Conservation (phyloP, 164 flowering plant species). For the Liriodendron chinense region DNA sequence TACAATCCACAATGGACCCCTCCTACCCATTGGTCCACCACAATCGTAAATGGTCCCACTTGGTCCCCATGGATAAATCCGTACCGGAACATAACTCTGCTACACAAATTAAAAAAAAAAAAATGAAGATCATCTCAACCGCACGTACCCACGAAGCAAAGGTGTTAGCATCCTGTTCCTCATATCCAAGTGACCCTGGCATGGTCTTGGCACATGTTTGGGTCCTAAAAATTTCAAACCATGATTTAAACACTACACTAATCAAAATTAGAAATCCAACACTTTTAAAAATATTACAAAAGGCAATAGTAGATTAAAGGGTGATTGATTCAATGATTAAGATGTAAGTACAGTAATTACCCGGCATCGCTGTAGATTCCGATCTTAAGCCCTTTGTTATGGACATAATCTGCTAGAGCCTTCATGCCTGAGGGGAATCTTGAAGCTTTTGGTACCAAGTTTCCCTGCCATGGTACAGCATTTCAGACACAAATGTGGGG, state of each 20-base stretch:
- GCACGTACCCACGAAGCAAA: slow-evolving; percentile 67
- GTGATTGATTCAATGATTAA: background rate
- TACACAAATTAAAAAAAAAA: background rate
- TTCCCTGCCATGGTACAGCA: slow-evolving; percentile 35
- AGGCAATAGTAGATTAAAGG: background rate
- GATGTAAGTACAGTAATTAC: slow-evolving; percentile 18
- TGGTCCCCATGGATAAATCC: background rate
- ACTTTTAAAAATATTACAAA: background rate
- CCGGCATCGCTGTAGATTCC: slow-evolving; percentile 73
- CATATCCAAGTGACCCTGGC: slow-evolving; percentile 72
- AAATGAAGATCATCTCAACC: background rate
- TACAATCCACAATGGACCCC: background rate
- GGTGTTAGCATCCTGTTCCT: slow-evolving; percentile 68
- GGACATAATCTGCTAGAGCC: slow-evolving; percentile 67
- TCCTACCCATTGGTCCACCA: background rate
- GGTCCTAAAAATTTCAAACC: slow-evolving; percentile 23
- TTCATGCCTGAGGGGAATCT: slow-evolving; percentile 68
- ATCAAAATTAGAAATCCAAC: background rate
- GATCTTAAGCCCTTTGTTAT: slow-evolving; percentile 59
- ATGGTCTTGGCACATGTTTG: slow-evolving; percentile 53
- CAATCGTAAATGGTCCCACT: background rate
- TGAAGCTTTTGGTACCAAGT: slow-evolving; percentile 46
- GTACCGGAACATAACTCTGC: background rate
- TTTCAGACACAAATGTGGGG: background rate
- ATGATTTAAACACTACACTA: background rate